Percentiles rank a stretch among this genome's conserved stretches.
Evolutionary conservation across 768 basidiomycete species (phyloP).

Genomic region (Calocybe cyanea): DNA sequence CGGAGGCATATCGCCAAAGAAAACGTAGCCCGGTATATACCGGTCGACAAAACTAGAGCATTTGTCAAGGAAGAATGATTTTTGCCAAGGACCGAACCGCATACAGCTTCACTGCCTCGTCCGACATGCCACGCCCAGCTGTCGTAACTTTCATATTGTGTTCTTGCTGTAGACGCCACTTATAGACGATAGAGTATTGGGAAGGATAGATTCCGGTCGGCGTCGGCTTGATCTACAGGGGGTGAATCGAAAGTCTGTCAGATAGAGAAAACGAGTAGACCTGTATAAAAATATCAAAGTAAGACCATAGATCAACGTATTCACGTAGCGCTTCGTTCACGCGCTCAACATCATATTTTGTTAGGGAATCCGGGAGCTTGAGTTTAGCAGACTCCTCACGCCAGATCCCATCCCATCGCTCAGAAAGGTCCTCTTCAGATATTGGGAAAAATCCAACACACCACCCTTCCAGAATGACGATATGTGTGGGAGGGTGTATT

Average conservation of each 20-base stretch:
- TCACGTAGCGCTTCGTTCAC: constrained; percentile 59
- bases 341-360: constrained; percentile 51
- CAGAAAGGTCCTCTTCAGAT: constrained; percentile 41
- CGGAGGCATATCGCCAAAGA: constrained; percentile 57
- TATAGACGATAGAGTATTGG: constrained; percentile 60
- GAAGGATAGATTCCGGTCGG: constrained; percentile 23
- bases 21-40: constrained; percentile 92
- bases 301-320: constrained; percentile 67
- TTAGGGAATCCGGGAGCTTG: constrained; percentile 30
- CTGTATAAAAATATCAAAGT: constrained; percentile 75
- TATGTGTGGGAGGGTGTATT: constrained; percentile 50
- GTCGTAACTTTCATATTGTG: constrained; percentile 82
- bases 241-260: background rate
- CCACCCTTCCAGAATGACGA: constrained; percentile 96
- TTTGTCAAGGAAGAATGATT: background rate
- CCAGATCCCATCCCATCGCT: constrained; percentile 50
- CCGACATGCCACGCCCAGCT: constrained; percentile 87
- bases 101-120: constrained; percentile 65
- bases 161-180: constrained; percentile 90
- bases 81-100: constrained; percentile 21
- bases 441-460: constrained; percentile 84
- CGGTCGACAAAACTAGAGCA: constrained; percentile 76
- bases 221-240: constrained; percentile 17
- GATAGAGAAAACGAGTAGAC: constrained; percentile 31
- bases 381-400: constrained; percentile 32